Percentiles rank a stretch among this genome's conserved stretches.
These are phyloP conservation scores for Neurospora discreta DNA, from an alignment of 495 filamentous ascomycete species.

Conservation along the genomic window DNA sequence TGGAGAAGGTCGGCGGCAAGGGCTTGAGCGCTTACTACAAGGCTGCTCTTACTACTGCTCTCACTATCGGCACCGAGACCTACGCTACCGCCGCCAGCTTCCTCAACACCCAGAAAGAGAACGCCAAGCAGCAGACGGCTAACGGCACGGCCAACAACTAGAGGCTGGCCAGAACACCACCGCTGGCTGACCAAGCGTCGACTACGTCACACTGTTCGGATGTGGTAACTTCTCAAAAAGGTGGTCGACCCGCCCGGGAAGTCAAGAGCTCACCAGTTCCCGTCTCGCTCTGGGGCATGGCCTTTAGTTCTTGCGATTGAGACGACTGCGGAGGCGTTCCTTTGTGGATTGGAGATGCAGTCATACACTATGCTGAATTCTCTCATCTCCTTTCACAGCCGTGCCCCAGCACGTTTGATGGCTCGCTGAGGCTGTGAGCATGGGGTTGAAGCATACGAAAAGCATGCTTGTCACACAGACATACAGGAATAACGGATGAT, in stretches of 20 bases:
- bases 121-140: slow-evolving; percentile 45
- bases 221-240: neutral
- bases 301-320: neutral
- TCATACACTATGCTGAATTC: neutral
- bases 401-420: no score
- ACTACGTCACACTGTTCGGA: neutral
- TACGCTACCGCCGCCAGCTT: slow-evolving; percentile 45
- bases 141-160: slow-evolving; percentile 25
- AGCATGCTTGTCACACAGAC: neutral
- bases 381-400: no score
- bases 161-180: neutral
- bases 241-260: neutral
- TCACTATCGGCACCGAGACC: slow-evolving; percentile 60
- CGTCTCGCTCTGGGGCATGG: neutral
- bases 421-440: neutral
- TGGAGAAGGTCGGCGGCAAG: slow-evolving; percentile 62
- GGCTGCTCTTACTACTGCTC: slow-evolving; percentile 61
- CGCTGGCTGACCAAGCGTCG: neutral
- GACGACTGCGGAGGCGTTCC: neutral
- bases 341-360: neutral
- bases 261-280: neutral
- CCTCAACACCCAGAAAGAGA: slow-evolving; percentile 48
- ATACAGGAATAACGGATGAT: neutral
- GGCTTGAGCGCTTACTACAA: slow-evolving; percentile 58
- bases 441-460: neutral